Evolutionary conservation across 2,329 filamentous ascomycete genomes (phyloP).

Genomic region (Ascochyta pisi): DNA sequence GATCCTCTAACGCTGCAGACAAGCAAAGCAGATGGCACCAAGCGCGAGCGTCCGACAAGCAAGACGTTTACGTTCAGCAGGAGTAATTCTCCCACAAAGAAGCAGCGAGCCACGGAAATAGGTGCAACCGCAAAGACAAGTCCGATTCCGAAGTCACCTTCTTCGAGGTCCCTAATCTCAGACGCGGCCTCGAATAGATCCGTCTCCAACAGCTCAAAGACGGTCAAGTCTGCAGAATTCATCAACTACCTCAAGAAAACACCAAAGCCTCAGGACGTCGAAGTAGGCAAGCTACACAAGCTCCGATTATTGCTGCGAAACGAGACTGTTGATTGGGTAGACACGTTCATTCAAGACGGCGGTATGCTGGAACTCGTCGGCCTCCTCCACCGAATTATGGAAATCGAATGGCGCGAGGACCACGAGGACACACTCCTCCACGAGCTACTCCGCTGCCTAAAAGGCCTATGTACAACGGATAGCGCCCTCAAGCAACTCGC

Average conservation of each 20-base stretch:
- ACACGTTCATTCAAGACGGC: slow-evolving; percentile 85
- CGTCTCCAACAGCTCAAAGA: slow-evolving; percentile 73
- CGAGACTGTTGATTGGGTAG: slow-evolving; percentile 95
- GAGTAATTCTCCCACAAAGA: slow-evolving; percentile 77
- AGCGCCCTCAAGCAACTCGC: slow-evolving; percentile 82
- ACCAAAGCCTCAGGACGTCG: slow-evolving; percentile 80
- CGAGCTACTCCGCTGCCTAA: slow-evolving; percentile 89
- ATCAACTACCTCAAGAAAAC: slow-evolving; percentile 84
- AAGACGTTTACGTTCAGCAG: slow-evolving; percentile 81
- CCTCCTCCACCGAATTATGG: slow-evolving; percentile 88
- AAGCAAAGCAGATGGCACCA: slow-evolving; percentile 32
- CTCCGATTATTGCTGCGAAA: slow-evolving; percentile 87
- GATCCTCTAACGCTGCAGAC: slow-evolving; percentile 33
- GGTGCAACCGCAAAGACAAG: slow-evolving; percentile 72
- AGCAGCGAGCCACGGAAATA: slow-evolving; percentile 67
- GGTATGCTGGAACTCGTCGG: slow-evolving; percentile 92
- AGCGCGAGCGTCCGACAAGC: slow-evolving; percentile 65
- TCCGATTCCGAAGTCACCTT: slow-evolving; percentile 69
- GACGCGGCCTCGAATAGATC: slow-evolving; percentile 61
- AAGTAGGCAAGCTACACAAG: slow-evolving; percentile 96
- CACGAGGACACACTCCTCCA: slow-evolving; percentile 94
- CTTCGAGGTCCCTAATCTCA: slow-evolving; percentile 63
- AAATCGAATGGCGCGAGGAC: slow-evolving; percentile 96
- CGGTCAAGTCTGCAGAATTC: slow-evolving; percentile 81
- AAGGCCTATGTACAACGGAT: slow-evolving; percentile 91